These are phyloP conservation scores for Apiospora marii DNA, from an alignment of 2,329 filamentous ascomycete species.

Conservation along the genomic window DNA sequence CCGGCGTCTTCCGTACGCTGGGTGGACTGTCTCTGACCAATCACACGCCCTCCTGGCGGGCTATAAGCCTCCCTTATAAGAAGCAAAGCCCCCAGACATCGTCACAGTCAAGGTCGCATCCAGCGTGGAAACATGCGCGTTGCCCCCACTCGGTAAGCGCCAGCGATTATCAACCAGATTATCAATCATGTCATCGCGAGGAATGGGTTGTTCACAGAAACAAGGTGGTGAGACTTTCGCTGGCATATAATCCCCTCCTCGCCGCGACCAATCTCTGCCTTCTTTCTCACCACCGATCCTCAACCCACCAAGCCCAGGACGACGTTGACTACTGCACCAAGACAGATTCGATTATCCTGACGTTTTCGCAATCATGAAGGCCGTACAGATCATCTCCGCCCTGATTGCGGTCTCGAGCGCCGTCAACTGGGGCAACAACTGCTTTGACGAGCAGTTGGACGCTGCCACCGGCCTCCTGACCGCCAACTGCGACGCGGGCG, in stretches of 20 bases:
- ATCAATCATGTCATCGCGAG: not conserved
- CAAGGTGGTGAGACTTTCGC: not conserved
- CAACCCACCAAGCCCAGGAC: not conserved
- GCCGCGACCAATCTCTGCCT: not conserved
- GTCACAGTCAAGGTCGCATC: not conserved
- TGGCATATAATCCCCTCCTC: not conserved
- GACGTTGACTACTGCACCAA: not conserved
- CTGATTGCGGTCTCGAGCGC: not conserved
- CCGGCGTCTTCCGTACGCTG: not conserved
- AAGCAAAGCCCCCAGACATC: not conserved
- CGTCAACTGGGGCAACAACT: not conserved
- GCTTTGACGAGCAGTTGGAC: not conserved
- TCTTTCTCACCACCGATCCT: not conserved
- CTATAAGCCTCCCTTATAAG: not conserved
- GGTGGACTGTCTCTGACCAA: not conserved
- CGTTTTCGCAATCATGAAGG: not conserved
- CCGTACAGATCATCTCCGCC: not conserved
- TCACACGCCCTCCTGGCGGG: too few relatives aligned
- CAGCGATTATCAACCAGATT: not conserved
- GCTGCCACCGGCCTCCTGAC: not conserved
- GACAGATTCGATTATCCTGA: not conserved
- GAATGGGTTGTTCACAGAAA: not conserved
- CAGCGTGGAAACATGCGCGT: not conserved
- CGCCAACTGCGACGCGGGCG: not conserved
- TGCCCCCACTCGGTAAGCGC: too few relatives aligned